Evolutionary conservation across 1,284 basidiomycete genomes (phyloP), one percentile per base, ranked within the genome.

Genomic region (Boletus sp.): DNA sequence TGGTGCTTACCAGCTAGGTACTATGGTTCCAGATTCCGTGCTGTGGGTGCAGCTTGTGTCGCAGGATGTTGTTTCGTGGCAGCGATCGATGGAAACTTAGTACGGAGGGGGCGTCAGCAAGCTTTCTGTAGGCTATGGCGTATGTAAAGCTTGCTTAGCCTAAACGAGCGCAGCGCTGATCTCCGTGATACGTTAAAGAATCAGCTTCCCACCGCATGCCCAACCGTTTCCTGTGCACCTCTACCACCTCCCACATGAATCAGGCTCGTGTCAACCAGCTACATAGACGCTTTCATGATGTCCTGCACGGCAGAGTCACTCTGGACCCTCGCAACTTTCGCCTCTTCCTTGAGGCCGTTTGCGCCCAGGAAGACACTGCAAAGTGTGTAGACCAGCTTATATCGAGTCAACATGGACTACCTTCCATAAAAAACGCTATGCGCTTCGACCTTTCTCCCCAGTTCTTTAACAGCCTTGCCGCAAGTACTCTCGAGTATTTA

Each of bases 331-430:
- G 47, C 7, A 46, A 25, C 29, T 50, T 14, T 26, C 49, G 43
- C 23, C 57, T 53, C 20, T 82, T 80, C 52, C 63, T 83, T 5
- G 76, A 83, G 55, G 76, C 73, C 2, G 60, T 78, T 12, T 73
- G 65, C 53, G 52, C 50, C 8, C 73, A 76, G 44, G 53, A 61
- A 12, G 73, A 79, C 50, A 61, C 67, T 0, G 61, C 67, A 4
- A 55, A 64, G 1, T 77, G 73, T 49, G 54, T 79, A 17, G 60
- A 66, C 50, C 72, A 60, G 43, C 60, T 84, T 8, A 61, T 72
- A n/a, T 64, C 60, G 10, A 74, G 66, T 53, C 48, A 56, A 9
- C 48, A 57, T 7, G 80, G 80, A 8, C 57, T 77, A 9, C 36
- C 54, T 3, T 60, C 72, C 23, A 45, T 84, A 3, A 73, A 76